These are phyloP conservation scores for Aquilaria yunnanensis DNA, from an alignment of 345 rosid species.

Conservation along the genomic window DNA sequence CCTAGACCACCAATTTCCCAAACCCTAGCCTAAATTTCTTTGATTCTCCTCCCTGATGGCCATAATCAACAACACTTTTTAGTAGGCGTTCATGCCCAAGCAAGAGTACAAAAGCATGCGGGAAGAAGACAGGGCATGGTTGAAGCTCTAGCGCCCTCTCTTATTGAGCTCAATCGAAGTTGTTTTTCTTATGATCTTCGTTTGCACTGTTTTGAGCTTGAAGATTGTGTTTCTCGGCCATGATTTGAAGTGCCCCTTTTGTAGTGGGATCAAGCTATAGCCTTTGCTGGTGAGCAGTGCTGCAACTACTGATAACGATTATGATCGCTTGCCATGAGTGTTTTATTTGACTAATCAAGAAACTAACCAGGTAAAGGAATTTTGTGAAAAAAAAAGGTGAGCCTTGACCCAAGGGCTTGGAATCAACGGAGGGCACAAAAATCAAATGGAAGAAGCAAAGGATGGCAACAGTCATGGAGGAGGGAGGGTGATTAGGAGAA, in stretches of 20 bases:
- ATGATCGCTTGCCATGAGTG: constrained; percentile 59
- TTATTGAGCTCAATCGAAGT: constrained; percentile 22
- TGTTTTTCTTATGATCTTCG: constrained; percentile 36
- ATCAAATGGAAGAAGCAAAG: no score
- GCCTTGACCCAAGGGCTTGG: no score
- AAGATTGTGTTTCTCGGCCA: constrained; percentile 67
- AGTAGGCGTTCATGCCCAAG: constrained; percentile 90
- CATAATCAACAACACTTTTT: constrained; percentile 70
- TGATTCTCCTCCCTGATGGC: constrained; percentile 41
- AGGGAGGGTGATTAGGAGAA: no score
- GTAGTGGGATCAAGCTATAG: constrained; percentile 51
- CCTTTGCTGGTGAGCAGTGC: constrained; percentile 42
- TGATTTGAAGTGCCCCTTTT: constrained; percentile 60
- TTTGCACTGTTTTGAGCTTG: constrained; percentile 64
- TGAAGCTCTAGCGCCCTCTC: constrained; percentile 58
- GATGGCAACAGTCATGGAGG: no score
- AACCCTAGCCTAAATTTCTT: not conserved
- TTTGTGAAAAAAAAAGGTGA: no score
- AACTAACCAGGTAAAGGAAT: constrained; percentile 13
- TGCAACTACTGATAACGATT: constrained; percentile 35
- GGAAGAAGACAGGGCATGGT: constrained; percentile 80
- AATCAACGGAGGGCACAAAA: no score
- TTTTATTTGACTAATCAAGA: constrained; percentile 89
- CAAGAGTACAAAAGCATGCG: constrained; percentile 80
- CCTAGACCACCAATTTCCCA: not conserved